phyloP scores from a whole-genome alignment of 73 alveolate genomes.

The Symbiodinium natans region DNA sequence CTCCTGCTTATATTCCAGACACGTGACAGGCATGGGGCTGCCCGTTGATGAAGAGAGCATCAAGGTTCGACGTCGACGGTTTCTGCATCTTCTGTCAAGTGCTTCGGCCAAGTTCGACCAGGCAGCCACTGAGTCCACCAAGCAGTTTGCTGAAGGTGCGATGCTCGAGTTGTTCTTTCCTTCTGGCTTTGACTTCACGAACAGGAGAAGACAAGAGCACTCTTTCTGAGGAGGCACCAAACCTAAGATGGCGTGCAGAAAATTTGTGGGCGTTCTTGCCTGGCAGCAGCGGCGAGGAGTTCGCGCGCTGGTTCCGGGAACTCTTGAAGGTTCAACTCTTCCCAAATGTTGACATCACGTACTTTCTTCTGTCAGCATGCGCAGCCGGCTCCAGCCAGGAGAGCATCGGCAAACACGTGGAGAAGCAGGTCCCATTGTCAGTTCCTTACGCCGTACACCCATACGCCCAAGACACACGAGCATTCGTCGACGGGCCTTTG shows the following conservation, averaged over 20 bases:
- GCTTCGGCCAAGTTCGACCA: not conserved
- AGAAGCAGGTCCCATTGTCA: too few species aligned
- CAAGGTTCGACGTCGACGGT: not conserved
- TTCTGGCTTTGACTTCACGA: not conserved
- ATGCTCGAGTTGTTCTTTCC: not conserved
- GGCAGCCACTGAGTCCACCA: not conserved
- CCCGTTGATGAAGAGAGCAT: not conserved
- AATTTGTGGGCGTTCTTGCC: not conserved
- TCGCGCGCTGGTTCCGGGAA: slow-evolving; percentile 35
- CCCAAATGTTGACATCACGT: too few species aligned
- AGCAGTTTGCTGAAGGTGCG: not conserved
- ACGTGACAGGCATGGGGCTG: not conserved
- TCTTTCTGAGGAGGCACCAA: not conserved
- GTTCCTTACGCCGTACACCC: too few species aligned
- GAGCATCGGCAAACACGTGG: not conserved
- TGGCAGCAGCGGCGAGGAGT: not conserved
- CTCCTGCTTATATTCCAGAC: not conserved
- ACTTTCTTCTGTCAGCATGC: not conserved
- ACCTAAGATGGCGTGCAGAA: not conserved
- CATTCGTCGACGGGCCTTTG: too few species aligned
- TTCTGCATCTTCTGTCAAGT: not conserved
- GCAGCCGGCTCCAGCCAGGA: not conserved
- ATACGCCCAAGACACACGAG: too few species aligned
- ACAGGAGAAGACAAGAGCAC: not conserved
- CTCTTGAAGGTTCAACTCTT: not conserved